Evolutionary conservation across 768 basidiomycete genomes (phyloP).

Genomic region (Mycena pura): DNA sequence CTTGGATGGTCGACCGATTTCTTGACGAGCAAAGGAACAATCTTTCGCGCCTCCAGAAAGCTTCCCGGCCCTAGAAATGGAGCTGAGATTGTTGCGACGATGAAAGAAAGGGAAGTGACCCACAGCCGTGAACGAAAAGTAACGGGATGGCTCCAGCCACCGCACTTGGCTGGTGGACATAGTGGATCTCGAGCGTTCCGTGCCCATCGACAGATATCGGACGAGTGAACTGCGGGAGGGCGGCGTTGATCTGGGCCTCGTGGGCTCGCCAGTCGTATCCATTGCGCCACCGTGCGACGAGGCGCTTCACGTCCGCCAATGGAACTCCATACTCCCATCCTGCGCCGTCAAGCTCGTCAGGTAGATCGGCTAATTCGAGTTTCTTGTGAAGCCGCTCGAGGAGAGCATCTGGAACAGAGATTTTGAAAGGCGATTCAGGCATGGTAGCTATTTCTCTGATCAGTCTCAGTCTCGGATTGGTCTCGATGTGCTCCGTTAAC

Average conservation of each 20-base stretch:
- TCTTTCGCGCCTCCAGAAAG: slow-evolving; percentile 63
- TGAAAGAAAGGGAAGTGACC: background rate
- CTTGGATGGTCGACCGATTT: slow-evolving; percentile 52
- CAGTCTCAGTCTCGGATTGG: no score
- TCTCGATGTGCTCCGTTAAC: no score
- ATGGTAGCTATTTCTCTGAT: no score
- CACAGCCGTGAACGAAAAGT: slow-evolving; percentile 3
- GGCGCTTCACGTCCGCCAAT: slow-evolving; percentile 45
- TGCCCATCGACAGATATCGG: background rate
- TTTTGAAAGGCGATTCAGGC: slow-evolving; percentile 1
- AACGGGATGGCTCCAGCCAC: background rate
- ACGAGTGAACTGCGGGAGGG: slow-evolving; percentile 8
- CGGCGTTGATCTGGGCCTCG: slow-evolving; percentile 2
- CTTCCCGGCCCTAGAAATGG: slow-evolving; percentile 61
- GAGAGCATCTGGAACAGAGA: background rate
- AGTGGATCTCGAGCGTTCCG: slow-evolving; percentile 1
- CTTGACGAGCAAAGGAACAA: slow-evolving; percentile 58
- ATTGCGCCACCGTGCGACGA: slow-evolving; percentile 48
- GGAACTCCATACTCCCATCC: slow-evolving; percentile 49
- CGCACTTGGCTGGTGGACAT: background rate
- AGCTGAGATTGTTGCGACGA: background rate
- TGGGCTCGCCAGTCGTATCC: slow-evolving; percentile 51
- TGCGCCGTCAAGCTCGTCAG: slow-evolving; percentile 33
- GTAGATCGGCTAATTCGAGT: slow-evolving; percentile 27
- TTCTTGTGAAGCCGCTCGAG: slow-evolving; percentile 19